phyloP scores from a whole-genome alignment of 1,139 yeast species.

The Torulaspora globosa region DNA sequence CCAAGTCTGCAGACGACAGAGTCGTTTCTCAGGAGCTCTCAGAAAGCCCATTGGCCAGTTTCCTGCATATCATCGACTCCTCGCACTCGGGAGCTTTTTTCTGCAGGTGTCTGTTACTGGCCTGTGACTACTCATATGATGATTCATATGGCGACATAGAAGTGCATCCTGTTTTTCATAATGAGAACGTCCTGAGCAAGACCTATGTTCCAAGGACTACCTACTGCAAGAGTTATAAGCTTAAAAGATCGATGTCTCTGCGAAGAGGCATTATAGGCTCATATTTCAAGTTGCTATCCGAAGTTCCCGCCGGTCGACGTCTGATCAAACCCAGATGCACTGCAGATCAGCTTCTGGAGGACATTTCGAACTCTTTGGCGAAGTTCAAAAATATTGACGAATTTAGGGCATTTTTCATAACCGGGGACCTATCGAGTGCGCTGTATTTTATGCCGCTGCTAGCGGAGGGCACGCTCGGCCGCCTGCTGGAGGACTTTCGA shows the following conservation, averaged over 20 bases:
- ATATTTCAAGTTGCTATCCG: slow-evolving; percentile 21
- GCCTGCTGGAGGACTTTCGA: slow-evolving; percentile 7
- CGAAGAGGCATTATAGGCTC: slow-evolving; percentile 24
- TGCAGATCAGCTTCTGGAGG: slow-evolving; percentile 15
- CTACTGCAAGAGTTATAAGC: slow-evolving; percentile 16
- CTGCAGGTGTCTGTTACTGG: slow-evolving; percentile 28
- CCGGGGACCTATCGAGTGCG: slow-evolving; percentile 15
- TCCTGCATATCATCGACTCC: slow-evolving; percentile 23
- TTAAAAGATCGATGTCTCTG: slow-evolving; percentile 22
- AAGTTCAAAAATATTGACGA: slow-evolving; percentile 20
- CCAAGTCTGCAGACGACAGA: not conserved
- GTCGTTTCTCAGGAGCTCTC: slow-evolving; percentile 17
- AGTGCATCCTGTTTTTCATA: slow-evolving; percentile 25
- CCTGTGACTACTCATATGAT: slow-evolving; percentile 19
- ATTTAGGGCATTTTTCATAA: slow-evolving; percentile 25
- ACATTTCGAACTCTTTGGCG: slow-evolving; percentile 16
- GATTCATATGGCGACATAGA: slow-evolving; percentile 7
- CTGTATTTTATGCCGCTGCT: slow-evolving; percentile 22
- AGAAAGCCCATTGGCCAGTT: slow-evolving; percentile 26
- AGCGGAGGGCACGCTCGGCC: slow-evolving; percentile 22
- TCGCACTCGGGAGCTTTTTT: slow-evolving; percentile 18
- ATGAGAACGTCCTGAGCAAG: slow-evolving; percentile 19
- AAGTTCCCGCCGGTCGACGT: slow-evolving; percentile 22
- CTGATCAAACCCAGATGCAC: slow-evolving; percentile 19
- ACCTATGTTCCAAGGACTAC: slow-evolving; percentile 18